Percentiles rank a stretch among this genome's conserved stretches.
Conservation (phyloP, 805 yeast species). For the Candida alai region DNA sequence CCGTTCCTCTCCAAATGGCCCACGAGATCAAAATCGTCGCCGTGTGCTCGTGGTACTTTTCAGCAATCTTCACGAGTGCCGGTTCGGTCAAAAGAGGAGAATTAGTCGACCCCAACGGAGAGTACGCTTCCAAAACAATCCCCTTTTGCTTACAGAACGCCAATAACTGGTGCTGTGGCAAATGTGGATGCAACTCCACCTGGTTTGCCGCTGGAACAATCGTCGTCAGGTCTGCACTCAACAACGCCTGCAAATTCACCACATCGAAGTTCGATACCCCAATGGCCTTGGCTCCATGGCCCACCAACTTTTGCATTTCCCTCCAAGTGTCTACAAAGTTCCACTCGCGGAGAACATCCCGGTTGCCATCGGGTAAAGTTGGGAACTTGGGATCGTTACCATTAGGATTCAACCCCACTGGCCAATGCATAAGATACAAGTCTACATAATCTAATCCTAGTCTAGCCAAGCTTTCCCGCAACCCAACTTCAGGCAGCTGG, state of each 20-base stretch:
- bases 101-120: constrained; percentile 65
- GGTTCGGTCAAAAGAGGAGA: constrained; percentile 50
- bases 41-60: constrained; percentile 38
- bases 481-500: constrained; percentile 46
- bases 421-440: constrained; percentile 79
- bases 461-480: constrained; percentile 54
- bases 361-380: constrained; percentile 30
- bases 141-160: constrained; percentile 41
- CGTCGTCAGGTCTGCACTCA: constrained; percentile 43
- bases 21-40: constrained; percentile 56
- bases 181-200: constrained; percentile 58
- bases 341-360: constrained; percentile 30
- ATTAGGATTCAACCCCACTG: constrained; percentile 42
- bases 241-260: constrained; percentile 37
- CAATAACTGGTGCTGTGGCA: constrained; percentile 45
- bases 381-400: constrained; percentile 32
- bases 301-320: constrained; percentile 53
- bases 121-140: constrained; percentile 59
- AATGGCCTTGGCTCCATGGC: constrained; percentile 56
- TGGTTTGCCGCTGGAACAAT: constrained; percentile 70
- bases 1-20: constrained; percentile 54
- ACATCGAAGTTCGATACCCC: constrained; percentile 74
- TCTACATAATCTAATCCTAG: constrained; percentile 74
- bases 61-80: constrained; percentile 40
- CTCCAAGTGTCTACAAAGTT: constrained; percentile 51